Base-by-base conservation (phyloP, 371 early-diverging fungal species). In the Parasitella parasitica region DNA sequence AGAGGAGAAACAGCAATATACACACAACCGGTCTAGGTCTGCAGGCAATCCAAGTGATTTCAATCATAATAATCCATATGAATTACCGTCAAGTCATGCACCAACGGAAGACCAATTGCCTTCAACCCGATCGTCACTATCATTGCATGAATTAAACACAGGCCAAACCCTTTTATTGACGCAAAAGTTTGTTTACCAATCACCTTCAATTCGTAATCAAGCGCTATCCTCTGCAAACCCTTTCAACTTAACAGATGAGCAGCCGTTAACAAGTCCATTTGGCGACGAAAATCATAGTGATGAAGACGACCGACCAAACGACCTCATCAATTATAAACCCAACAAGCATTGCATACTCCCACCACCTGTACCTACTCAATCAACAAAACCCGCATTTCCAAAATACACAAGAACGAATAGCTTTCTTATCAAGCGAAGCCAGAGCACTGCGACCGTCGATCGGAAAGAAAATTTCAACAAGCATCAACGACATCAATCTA, bases 361-460 rank as follows among this genome's bases (percentile, higher is more conserved):
- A 9, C 80, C 77, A 16, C 73, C 77, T 54, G 77, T 79, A 24
- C 80, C 80, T 22, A 57, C 64, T 32, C 80, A 79, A 64, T 39
- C 65, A 27, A 79, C 75, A 4, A 79, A 79, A 39, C 77, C 80
- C 48, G 59, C 63, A 43, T 74, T 68, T 41, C 77, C 70, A 6
- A 73, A 71, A 52, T 79, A 79, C 41, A 57, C 79, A 18, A 64
- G 74, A 57, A 59, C 58, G 3, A 64, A 60, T 6, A 58, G 60
- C 9, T 64, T 41, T 36, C 32, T 60, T 13, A 50, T 74, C 28
- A 66, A 69, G 22, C 59, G 75, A 36, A 74, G 69, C 22, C 75
- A 69, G 28, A 71, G 71, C 39, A 63, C 57, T n/a, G 43, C 43
- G 43, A 22, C 26, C 9, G 37, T n/a, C 11, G 63, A 43, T 57